These are phyloP conservation scores for Psilocybe azurescens DNA, from an alignment of 768 basidiomycete genomes.

Conservation along the genomic window DNA sequence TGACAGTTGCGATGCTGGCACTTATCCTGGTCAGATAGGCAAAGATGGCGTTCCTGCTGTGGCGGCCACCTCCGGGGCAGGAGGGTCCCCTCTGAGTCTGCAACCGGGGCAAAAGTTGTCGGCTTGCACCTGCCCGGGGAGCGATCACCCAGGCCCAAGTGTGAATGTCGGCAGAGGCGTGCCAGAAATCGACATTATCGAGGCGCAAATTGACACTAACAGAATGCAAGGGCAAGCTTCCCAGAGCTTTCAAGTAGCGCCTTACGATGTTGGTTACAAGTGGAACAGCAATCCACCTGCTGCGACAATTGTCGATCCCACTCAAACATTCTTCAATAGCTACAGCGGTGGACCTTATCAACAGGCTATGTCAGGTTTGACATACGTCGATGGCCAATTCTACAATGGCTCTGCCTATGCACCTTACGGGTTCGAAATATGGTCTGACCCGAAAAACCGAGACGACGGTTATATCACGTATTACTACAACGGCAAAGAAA, in stretches of 20 bases:
- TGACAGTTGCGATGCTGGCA: conserved; percentile 85
- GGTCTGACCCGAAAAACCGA: conserved; percentile 70
- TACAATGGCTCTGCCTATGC: conserved; percentile 63
- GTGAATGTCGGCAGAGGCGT: conserved; percentile 73
- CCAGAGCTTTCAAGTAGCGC: conserved; percentile 82
- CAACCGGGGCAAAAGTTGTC: conserved; percentile 88
- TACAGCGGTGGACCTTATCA: conserved; percentile 78
- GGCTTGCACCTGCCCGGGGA: conserved; percentile 85
- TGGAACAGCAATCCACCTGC: conserved; percentile 59
- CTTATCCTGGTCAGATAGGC: conserved; percentile 79
- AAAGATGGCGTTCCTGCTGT: conserved; percentile 62
- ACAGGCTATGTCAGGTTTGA: conserved; percentile 75
- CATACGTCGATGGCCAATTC: conserved; percentile 54
- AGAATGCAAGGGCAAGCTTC: conserved; percentile 68
- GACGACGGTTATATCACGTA: conserved; percentile 84
- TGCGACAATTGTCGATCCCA: conserved; percentile 55
- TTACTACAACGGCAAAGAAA: conserved; percentile 66
- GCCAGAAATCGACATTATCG: conserved; percentile 93
- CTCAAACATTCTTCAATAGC: conserved; percentile 59
- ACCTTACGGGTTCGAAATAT: conserved; percentile 82
- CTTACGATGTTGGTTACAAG: conserved; percentile 74
- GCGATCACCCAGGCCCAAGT: conserved; percentile 88
- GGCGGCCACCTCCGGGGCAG: conserved; percentile 54
- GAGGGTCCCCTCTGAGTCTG: conserved; percentile 67
- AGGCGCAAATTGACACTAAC: conserved; percentile 72